These are phyloP conservation scores for Diaporthe helianthi DNA, from an alignment of 2,329 filamentous ascomycete genomes.

Conservation along the genomic window DNA sequence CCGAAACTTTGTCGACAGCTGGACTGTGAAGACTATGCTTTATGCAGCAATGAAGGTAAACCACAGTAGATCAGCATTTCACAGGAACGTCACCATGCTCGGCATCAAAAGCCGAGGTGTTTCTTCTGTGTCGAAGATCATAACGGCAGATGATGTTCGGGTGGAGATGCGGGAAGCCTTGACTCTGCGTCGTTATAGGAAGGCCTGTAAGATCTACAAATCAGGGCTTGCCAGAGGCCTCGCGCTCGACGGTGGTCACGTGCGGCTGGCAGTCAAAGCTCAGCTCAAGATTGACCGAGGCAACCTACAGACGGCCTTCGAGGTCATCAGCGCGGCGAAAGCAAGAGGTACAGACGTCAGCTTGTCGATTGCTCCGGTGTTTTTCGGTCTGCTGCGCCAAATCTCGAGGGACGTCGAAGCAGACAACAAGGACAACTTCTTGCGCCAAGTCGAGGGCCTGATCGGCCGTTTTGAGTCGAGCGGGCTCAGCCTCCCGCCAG, in stretches of 20 bases:
- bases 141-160: constrained; percentile 18
- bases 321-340: constrained; percentile 50
- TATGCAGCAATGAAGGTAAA: constrained; percentile 18
- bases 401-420: constrained; percentile 39
- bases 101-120: constrained; percentile 15
- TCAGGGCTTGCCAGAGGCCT: constrained; percentile 45
- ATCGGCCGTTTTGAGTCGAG: constrained; percentile 37
- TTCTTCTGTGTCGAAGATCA: not conserved
- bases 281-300: constrained; percentile 44
- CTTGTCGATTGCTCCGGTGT: constrained; percentile 48
- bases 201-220: constrained; percentile 46
- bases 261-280: constrained; percentile 57
- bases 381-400: constrained; percentile 47
- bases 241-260: constrained; percentile 48
- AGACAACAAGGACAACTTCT: constrained; percentile 36
- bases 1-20: constrained; percentile 44
- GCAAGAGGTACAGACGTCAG: constrained; percentile 51
- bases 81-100: constrained; percentile 22
- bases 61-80: constrained; percentile 7
- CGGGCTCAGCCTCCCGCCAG: constrained; percentile 38
- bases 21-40: constrained; percentile 44
- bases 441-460: constrained; percentile 36
- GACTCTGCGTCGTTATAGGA: constrained; percentile 16
- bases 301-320: constrained; percentile 44
- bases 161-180: constrained; percentile 32